Base-by-base conservation (phyloP, 208 protist species). In the Trypanosoma platydactyli region DNA sequence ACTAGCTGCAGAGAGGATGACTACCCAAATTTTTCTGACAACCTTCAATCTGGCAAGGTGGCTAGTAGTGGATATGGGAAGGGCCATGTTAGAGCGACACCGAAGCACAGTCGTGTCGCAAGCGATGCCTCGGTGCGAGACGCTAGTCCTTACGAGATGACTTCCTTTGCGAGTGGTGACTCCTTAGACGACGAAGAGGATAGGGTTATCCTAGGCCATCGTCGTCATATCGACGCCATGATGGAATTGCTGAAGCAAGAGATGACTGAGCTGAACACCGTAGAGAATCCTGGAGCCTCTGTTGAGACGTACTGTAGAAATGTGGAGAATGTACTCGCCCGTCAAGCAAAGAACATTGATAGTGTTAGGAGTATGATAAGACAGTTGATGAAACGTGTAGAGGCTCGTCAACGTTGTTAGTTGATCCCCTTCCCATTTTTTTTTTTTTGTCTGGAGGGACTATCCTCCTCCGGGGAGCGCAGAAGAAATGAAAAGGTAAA, bases 211-310 rank as follows among this genome's bases (percentile, higher is more conserved):
- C 48, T 84, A 1, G 79, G 81, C 7, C 96, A 98, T 55, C 83
- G 93, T 24, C 84, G 91, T 48, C 94, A 98, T 69, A 95, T 98
- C 59, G 89, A 98, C 60, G 84, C 83, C 42, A 93, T 97, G 78
- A 98, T 97, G 90, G 83, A 94, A 61, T 58, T 97, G 11, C 72
- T 98, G 1, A 94, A 95, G 67, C 73, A 93, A 48, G 94, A 98
- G 76, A 97, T 97, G 93, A 84, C 81, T 24, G 87, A 97, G 68
- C 77, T 98, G 11, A 94, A 92, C 74, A 81, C 76, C 15, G 91
- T 95, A 4, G 94, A 98, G 68, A 84, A 92, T 64, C 89, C 90
- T 22, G 89, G 93, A 25, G 94, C 88, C 46, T 79, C 76, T 50
- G 95, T 97, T 80, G 81, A 86, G 33, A 76, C 63, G 25, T 98